Percentiles rank a stretch among this genome's conserved stretches.
Evolutionary conservation across 1,284 basidiomycete species (phyloP).

Genomic region (Phaffia rhodozyma): DNA sequence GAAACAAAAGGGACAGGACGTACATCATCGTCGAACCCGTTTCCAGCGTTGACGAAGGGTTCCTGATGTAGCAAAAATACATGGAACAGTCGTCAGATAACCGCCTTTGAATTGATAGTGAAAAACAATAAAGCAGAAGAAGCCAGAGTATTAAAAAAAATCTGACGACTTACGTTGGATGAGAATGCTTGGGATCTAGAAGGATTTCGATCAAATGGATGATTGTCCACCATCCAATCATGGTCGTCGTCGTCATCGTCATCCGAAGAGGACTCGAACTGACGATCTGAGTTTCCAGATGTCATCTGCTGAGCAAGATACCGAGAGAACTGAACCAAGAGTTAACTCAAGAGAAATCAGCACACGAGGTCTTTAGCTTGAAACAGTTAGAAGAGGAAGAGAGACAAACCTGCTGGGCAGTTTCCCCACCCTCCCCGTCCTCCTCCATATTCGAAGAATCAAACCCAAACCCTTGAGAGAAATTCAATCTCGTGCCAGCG

Average conservation of each 20-base stretch:
- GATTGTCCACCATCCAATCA: conserved; percentile 15
- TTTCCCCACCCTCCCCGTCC: not conserved
- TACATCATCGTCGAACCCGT: conserved; percentile 12
- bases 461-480: conserved; percentile 3
- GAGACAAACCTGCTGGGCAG: conserved; percentile 8
- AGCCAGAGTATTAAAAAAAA: conserved; percentile 10
- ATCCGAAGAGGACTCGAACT: conserved; percentile 18
- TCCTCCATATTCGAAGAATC: conserved; percentile 1
- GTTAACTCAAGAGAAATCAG: not conserved
- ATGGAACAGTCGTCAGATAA: not conserved
- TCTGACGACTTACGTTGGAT: conserved; percentile 15
- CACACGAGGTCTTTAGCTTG: no score
- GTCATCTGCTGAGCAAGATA: conserved; percentile 20
- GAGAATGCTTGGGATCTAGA: conserved; percentile 14
- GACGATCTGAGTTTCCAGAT: conserved; percentile 12
- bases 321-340: conserved; percentile 13
- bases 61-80: not conserved
- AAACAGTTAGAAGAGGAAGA: not conserved
- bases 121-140: not conserved
- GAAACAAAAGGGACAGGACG: conserved; percentile 1
- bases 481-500: not conserved
- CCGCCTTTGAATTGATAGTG: not conserved
- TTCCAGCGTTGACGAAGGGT: not conserved
- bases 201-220: conserved; percentile 2
- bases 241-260: conserved; percentile 19